Evolutionary conservation across 108 stramenopile genomes (phyloP), one percentile per base, ranked within the genome.

Genomic region (Nannochloropsis salina): DNA sequence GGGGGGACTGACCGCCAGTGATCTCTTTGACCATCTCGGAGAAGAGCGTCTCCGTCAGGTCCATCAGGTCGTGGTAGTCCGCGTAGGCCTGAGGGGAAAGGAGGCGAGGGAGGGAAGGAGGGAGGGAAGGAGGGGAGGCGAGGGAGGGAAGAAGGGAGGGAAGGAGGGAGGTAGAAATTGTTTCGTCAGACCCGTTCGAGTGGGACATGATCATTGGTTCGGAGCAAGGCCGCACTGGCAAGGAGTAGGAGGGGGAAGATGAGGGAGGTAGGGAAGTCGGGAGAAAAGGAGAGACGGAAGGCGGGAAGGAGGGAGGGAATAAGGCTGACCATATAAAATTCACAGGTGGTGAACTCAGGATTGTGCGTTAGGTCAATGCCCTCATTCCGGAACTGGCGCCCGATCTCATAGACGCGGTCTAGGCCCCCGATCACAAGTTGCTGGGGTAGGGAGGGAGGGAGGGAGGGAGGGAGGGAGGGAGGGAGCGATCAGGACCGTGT

Each of bases 321-420:
- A 41, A 2, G 9, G 45, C 18, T 21, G 6, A 80, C 41, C 84
- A 84, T 92, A 90, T 99, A 99, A 80, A 98, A 98, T 91, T 99
- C 99, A 86, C 97, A 95, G 2, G 99, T 98, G 81, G 99, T 99
- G 92, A 99, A 99, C 92, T 99, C 99, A 21, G 99, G 99, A 86
- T 99, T 99, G 95, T 99, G 99, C 6, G 99, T 99, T 83, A 98
- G 89, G 91, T 99, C 99, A 87, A 99, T 99, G 43, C 97, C 97
- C 90, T 99, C 98, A 87, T 99, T 99, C 41, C 99, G 96, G 94
- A 98, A 99, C 90, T 99, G 97, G 10, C 97, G 92, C 31, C 99
- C 99, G 91, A 99, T 96, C 90, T 99, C 99, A 88, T 99, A 99
- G 20, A 99, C 99, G 45, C 99, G 95, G 87, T 99, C 99, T 42